These are phyloP conservation scores for Xerophyta viscosa DNA, from an alignment of 106 monocot species.

Conservation along the genomic window DNA sequence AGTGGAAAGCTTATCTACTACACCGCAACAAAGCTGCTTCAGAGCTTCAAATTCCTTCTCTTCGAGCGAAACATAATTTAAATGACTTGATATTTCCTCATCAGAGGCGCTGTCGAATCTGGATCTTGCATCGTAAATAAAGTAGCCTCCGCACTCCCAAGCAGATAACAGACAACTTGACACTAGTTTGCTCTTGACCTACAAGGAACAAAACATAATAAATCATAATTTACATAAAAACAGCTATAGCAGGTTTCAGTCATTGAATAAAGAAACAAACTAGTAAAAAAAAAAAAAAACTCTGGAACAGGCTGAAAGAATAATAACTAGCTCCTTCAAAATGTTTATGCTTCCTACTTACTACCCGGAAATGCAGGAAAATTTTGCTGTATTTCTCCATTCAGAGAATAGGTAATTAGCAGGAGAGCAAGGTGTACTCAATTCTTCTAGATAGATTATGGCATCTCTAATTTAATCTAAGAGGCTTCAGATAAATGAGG, in stretches of 20 bases:
- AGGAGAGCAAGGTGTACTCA: too few relatives aligned
- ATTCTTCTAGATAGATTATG: too few relatives aligned
- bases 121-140: constrained; percentile 21
- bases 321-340: too few relatives aligned
- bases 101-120: constrained; percentile 21
- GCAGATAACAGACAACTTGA: constrained; percentile 17
- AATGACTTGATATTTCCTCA: constrained; percentile 14
- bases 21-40: constrained; percentile 30
- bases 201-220: neutral
- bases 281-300: too few relatives aligned
- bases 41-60: constrained; percentile 23
- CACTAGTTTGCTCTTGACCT: constrained; percentile 13
- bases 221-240: neutral
- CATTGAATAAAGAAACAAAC: too few relatives aligned
- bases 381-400: too few relatives aligned
- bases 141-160: constrained; percentile 54
- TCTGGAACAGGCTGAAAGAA: too few relatives aligned
- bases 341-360: too few relatives aligned
- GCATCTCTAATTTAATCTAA: too few relatives aligned
- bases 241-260: neutral
- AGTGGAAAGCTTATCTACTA: constrained; percentile 12
- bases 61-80: constrained; percentile 36
- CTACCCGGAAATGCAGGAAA: too few relatives aligned
- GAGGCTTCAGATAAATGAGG: too few relatives aligned
- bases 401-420: too few relatives aligned